Base-by-base conservation (phyloP, 352 stramenopile genomes). In the Globisporangium paroecandrum region DNA sequence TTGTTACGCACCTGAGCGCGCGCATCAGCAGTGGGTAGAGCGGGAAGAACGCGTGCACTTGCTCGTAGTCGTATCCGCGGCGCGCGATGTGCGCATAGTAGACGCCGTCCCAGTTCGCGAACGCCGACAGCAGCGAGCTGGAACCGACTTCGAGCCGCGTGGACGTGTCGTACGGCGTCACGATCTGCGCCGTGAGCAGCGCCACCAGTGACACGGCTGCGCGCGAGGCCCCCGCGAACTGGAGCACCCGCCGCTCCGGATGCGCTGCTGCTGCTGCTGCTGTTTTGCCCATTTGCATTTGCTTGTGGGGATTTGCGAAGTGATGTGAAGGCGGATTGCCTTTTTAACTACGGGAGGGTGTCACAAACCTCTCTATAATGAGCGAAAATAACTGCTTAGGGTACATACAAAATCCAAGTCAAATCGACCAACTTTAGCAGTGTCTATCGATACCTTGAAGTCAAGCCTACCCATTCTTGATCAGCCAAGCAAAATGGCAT, bases 31-130 rank as follows among this genome's bases (percentile, higher is more conserved):
- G 62, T 46, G 89, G 76, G 53, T 90, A 94, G 34, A 95, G 68
- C 41, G 87, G 87, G 70, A 93, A 95, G 74, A 95, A 95, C 51
- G 87, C 85, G 72, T 94, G 84, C 32, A 86, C 76, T 58, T 96
- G 84, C 74, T 97, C 90, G 58, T 91, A 95, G 60, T 81, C 76
- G 82, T 97, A 97, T 62, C 90, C 90, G 32, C 72, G 41, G 18
- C 64, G 62, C 4, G 87, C 90, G 55, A 97, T 95, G 70, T 82
- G 75, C 15, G 77, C 65, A 64, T 84, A 96, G 72, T 89, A 96
- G 59, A 93, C 89, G 61, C 84, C 90, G 73, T 96, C 90, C 90
- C 90, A 97, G 68, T 91, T 91, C 49, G 75, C 82, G 41, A 94
- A 77, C 22, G 72, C 60, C 20, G 76, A 66, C 58, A 93, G 72